Base-by-base conservation (phyloP, 108 stramenopile genomes). In the Poteriospumella lacustris region DNA sequence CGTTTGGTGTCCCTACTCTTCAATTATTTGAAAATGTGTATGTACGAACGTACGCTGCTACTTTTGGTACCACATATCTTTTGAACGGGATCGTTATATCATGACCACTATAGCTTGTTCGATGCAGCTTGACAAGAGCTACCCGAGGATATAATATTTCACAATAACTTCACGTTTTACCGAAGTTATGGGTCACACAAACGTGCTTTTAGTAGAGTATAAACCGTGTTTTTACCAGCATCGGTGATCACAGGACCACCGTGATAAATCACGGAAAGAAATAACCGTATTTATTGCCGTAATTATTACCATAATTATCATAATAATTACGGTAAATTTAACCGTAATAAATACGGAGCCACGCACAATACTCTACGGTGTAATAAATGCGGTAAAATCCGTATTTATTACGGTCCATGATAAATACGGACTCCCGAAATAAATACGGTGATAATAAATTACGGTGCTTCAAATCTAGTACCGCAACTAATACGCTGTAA, bases 301-400 rank as follows among this genome's bases (percentile, higher is more conserved):
- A 52, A 52, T 52, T 52, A 52, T 52, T 52, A 52, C 47, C 47
- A 52, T 52, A 52, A 52, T 52, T 52, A 52, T 52, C 47, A 52
- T 52, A 52, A 52, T 52, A 52, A 52, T 52, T 52, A 52, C 47
- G 47, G 47, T 52, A 52, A 52, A 52, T 52, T 52, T 52, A 52
- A 52, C 47, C 47, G 47, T 52, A 52, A 52, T 52, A 52, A 52
- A 52, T 52, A 52, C 47, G 47, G 47, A 52, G 47, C 47, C 47
- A 52, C 47, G 47, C 47, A 52, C 47, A 52, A 52, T 52, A 52
- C 47, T 52, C 47, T 52, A 52, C 47, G 47, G 47, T 52, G 47
- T 52, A 52, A 52, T 52, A 52, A 52, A 52, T 52, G 47, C 47
- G 47, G 47, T 52, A 52, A 52, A 52, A 52, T 52, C 47, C 47